Conservation (phyloP, 2,329 filamentous ascomycete species). For the Hymenoscyphus scutula region DNA sequence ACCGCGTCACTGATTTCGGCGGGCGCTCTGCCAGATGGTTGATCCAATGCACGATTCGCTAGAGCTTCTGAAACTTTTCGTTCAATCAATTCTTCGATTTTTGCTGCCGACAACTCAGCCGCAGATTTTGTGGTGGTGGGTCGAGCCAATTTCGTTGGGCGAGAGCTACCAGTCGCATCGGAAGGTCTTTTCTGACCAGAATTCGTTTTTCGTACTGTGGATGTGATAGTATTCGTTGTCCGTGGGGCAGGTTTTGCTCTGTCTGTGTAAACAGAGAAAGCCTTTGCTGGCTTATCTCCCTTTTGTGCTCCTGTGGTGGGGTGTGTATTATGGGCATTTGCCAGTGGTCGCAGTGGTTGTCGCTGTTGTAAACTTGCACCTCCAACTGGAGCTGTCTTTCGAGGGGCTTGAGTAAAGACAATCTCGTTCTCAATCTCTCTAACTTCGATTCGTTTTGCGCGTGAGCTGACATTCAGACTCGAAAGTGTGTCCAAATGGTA, state of each 20-base stretch:
- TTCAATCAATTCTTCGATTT: slow-evolving; percentile 89
- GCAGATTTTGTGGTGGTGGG: slow-evolving; percentile 32
- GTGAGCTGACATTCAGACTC: slow-evolving; percentile 90
- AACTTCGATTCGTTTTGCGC: slow-evolving; percentile 94
- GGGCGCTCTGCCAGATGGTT: slow-evolving; percentile 45
- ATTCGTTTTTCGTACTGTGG: slow-evolving; percentile 36
- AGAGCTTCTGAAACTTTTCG: slow-evolving; percentile 88
- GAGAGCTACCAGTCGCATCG: slow-evolving; percentile 33
- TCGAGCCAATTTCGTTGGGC: slow-evolving; percentile 50
- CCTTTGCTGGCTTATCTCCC: slow-evolving; percentile 72
- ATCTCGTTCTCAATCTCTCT: slow-evolving; percentile 95
- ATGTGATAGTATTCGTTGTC: slow-evolving; percentile 25
- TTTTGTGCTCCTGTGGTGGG: slow-evolving; percentile 55
- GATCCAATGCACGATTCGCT: slow-evolving; percentile 66
- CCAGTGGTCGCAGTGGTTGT: slow-evolving; percentile 76
- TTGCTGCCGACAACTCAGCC: slow-evolving; percentile 59
- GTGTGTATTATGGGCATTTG: slow-evolving; percentile 72
- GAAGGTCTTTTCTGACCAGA: slow-evolving; percentile 36
- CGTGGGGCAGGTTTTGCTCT: slow-evolving; percentile 48
- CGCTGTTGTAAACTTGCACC: slow-evolving; percentile 51
- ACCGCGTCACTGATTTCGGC: slow-evolving; percentile 70
- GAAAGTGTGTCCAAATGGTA: slow-evolving; percentile 93
- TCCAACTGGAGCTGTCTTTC: slow-evolving; percentile 45
- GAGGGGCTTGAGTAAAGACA: slow-evolving; percentile 73
- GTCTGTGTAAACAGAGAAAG: slow-evolving; percentile 80